phyloP scores from a whole-genome alignment of 1,284 basidiomycete genomes.

The Ganoderma meredithae region DNA sequence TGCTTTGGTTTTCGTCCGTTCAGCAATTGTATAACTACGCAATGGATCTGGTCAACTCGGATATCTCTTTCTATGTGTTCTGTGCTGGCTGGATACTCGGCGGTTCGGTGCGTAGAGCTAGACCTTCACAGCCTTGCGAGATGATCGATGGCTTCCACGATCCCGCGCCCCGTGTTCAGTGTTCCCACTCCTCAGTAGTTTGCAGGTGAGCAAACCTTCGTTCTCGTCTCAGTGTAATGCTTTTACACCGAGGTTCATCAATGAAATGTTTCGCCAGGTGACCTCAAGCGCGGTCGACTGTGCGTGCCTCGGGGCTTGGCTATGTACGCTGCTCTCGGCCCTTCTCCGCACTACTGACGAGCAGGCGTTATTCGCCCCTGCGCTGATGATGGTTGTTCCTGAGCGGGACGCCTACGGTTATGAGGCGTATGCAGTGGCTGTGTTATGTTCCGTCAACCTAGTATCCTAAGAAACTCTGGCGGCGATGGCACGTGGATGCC shows the following conservation, averaged over 20 bases:
- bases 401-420: not conserved
- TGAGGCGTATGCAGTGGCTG: not conserved
- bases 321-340: not conserved
- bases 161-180: not conserved
- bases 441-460: not conserved
- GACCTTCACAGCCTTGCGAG: not conserved
- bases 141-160: not conserved
- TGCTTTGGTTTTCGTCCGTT: not conserved
- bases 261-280: not conserved
- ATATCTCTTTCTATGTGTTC: not conserved
- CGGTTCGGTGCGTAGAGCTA: not conserved
- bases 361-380: not conserved
- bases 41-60: not conserved
- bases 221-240: not conserved
- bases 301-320: not conserved
- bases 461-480: not conserved
- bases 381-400: not conserved
- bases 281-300: not conserved
- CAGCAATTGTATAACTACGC: constrained; percentile 3
- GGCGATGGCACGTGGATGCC: not conserved
- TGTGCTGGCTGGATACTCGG: too few relatives aligned
- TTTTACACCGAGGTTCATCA: not conserved
- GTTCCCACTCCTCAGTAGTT: not conserved
- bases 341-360: not conserved
- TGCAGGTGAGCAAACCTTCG: not conserved